phyloP scores from a whole-genome alignment of 129 eudicot genomes.

The Helichrysum umbraculigerum region DNA sequence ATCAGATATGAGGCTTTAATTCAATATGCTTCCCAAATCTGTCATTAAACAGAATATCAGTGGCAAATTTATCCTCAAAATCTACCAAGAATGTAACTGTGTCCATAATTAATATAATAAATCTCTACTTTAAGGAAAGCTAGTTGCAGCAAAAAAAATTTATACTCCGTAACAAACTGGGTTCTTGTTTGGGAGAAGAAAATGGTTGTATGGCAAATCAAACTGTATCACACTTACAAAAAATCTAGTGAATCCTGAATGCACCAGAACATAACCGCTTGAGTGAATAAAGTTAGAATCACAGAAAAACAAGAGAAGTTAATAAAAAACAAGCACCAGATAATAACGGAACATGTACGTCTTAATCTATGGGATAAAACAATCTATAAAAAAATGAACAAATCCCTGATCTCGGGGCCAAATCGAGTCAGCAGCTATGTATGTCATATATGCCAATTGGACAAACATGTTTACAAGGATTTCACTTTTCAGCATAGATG shows the following conservation, averaged over 20 bases:
- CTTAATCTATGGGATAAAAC: constrained; percentile 9
- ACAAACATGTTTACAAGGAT: too few relatives aligned
- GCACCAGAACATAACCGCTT: constrained; percentile 84
- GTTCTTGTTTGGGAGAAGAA: background rate
- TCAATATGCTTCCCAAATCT: too few relatives aligned
- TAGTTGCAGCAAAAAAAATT: too few relatives aligned
- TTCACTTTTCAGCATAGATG: too few relatives aligned
- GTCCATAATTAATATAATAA: too few relatives aligned
- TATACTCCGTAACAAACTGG: background rate
- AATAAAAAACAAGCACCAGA: background rate
- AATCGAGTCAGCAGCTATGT: background rate
- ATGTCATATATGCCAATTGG: too few relatives aligned
- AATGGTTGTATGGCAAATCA: background rate
- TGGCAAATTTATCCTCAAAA: too few relatives aligned
- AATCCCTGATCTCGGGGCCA: background rate
- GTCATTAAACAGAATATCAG: too few relatives aligned
- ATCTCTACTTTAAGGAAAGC: background rate
- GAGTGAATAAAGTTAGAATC: constrained; percentile 69
- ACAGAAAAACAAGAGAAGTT: constrained; percentile 2
- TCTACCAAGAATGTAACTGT: too few relatives aligned
- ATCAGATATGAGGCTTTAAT: too few relatives aligned
- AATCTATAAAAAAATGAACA: background rate
- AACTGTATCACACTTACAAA: constrained; percentile 49
- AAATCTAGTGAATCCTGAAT: constrained; percentile 86
- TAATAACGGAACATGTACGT: background rate